Conservation (phyloP, 805 yeast genomes). For the Wickerhamiella dianesei region DNA sequence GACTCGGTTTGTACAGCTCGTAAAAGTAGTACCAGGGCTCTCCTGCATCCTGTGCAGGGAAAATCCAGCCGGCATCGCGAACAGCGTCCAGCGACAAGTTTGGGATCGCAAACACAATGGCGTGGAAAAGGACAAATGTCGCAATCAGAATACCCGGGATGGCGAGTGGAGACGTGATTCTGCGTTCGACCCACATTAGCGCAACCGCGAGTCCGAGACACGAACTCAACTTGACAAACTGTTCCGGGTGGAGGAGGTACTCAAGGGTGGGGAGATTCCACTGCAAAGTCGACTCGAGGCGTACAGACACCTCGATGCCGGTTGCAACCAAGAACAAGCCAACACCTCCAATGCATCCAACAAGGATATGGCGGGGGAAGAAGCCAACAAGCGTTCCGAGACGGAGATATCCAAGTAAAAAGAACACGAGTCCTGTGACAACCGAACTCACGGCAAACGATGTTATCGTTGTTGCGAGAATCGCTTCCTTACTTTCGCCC, state of each 20-base stretch:
- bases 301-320: conserved; percentile 81
- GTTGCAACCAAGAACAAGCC: conserved; percentile 86
- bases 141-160: conserved; percentile 70
- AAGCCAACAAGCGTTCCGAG: conserved; percentile 84
- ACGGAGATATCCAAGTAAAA: conserved; percentile 57
- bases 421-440: conserved; percentile 75
- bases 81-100: conserved; percentile 46
- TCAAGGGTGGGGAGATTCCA: conserved; percentile 42
- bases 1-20: conserved; percentile 48
- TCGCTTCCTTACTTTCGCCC: conserved; percentile 30
- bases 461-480: conserved; percentile 74
- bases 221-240: conserved; percentile 51
- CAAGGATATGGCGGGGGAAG: conserved; percentile 89
- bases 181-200: conserved; percentile 49
- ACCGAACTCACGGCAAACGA: conserved; percentile 74
- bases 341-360: conserved; percentile 97
- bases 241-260: conserved; percentile 32
- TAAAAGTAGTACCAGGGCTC: conserved; percentile 88
- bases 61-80: conserved; percentile 74
- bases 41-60: conserved; percentile 45
- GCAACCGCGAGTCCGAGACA: conserved; percentile 54
- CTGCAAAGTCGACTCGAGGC: conserved; percentile 58
- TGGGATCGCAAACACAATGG: conserved; percentile 52
- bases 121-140: conserved; percentile 58
- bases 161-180: conserved; percentile 50